A percentile compares a stretch with the other conserved stretches of the same genome.
phyloP scores from a whole-genome alignment of 2,329 filamentous ascomycete species.

The Apiospora koreana region DNA sequence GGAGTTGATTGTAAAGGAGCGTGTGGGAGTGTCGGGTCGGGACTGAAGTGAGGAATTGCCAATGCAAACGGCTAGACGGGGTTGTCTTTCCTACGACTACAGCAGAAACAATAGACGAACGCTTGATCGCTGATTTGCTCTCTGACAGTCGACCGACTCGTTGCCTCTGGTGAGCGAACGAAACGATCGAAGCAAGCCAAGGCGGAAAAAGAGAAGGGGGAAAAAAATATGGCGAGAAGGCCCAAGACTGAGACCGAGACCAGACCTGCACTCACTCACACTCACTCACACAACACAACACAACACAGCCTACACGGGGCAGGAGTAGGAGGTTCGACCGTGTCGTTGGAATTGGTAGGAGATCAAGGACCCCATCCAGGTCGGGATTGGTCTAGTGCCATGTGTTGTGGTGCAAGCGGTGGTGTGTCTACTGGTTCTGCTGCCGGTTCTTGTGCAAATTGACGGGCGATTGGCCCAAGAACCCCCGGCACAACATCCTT shows the following conservation, averaged over 20 bases:
- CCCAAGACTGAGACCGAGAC: not conserved
- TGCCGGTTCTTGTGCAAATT: too few relatives aligned
- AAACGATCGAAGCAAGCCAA: slow-evolving; percentile 1
- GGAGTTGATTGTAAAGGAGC: not conserved
- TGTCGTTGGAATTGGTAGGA: slow-evolving; percentile 7
- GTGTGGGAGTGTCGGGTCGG: not conserved
- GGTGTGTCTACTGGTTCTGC: too few relatives aligned
- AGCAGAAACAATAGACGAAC: not conserved
- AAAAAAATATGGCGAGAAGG: not conserved
- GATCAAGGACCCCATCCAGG: not conserved
- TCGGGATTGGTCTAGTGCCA: not conserved
- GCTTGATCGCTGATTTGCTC: not conserved
- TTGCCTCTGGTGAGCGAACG: slow-evolving; percentile 3
- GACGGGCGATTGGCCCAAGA: not conserved
- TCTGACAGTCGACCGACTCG: not conserved
- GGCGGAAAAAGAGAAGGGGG: not conserved
- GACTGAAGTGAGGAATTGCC: not conserved
- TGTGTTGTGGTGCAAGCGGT: not conserved
- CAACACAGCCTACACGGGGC: not conserved
- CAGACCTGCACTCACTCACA: not conserved
- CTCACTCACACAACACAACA: not conserved
- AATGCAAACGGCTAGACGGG: not conserved
- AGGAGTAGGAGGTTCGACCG: not conserved
- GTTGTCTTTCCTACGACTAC: not conserved
- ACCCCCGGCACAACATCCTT: not conserved